Conservation (phyloP, 2,329 filamentous ascomycete genomes). For the Fusarium temperatum region DNA sequence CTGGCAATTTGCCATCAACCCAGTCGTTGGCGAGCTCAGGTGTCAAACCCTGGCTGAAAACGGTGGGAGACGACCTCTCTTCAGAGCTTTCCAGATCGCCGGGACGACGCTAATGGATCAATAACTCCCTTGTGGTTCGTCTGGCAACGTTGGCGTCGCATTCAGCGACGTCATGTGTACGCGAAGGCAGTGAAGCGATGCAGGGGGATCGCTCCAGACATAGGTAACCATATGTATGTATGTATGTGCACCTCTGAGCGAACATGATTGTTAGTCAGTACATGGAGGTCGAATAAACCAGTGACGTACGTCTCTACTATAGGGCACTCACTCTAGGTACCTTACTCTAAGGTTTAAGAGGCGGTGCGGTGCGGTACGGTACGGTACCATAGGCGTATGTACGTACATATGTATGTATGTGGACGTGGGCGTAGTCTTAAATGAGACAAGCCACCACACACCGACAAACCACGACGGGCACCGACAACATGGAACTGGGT, state of each 20-base stretch:
- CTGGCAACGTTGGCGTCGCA: constrained; percentile 29
- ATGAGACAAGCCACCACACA: constrained; percentile 32
- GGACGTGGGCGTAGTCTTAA: not conserved
- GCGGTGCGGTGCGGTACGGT: not conserved
- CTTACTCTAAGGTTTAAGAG: not conserved
- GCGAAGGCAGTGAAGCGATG: constrained; percentile 11
- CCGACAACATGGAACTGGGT: constrained; percentile 48
- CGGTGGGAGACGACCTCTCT: constrained; percentile 27
- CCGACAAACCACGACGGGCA: constrained; percentile 28
- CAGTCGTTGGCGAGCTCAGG: constrained; percentile 5
- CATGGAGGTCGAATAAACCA: not conserved
- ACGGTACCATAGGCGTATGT: not conserved
- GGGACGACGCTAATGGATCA: constrained; percentile 41
- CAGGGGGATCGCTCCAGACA: constrained; percentile 3
- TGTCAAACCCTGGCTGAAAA: constrained; percentile 25
- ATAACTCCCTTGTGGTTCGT: constrained; percentile 5
- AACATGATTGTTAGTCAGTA: not conserved
- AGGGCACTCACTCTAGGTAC: not conserved
- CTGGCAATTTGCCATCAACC: constrained; percentile 19
- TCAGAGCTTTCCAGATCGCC: constrained; percentile 41
- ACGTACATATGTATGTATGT: not conserved
- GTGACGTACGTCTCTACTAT: not conserved
- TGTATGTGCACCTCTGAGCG: not conserved
- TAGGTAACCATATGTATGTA: not conserved
- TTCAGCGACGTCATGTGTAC: constrained; percentile 26